phyloP scores from a whole-genome alignment of 2,329 filamentous ascomycete species.

The Conoideocrella luteorostrata region DNA sequence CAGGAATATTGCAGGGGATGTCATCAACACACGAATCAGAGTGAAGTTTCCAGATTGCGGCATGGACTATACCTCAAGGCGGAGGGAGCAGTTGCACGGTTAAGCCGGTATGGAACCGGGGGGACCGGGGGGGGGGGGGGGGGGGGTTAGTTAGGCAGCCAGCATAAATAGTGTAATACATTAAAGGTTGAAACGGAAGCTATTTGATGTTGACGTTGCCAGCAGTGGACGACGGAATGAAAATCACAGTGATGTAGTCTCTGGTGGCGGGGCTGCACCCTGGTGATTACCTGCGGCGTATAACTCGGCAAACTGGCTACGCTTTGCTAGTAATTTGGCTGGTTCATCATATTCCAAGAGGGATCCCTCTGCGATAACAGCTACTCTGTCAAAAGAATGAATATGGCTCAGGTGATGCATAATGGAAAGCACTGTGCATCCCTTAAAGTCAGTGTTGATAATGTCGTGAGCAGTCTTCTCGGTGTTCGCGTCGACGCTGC shows the following conservation, averaged over 20 bases:
- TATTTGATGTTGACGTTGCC: background rate
- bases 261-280: background rate
- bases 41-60: constrained; percentile 1
- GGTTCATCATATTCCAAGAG: background rate
- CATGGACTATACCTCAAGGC: background rate
- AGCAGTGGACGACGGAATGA: background rate
- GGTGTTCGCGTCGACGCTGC: background rate
- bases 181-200: background rate
- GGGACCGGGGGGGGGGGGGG: no score
- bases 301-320: background rate
- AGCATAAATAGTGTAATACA: background rate
- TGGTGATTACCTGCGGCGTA: background rate
- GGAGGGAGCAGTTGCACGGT: background rate
- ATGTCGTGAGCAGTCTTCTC: background rate
- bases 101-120: no score
- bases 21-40: background rate
- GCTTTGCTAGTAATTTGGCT: background rate
- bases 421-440: background rate
- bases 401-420: background rate
- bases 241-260: background rate
- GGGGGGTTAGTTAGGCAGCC: background rate
- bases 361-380: background rate
- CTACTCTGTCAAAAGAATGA: background rate
- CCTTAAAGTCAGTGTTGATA: background rate
- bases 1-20: background rate